Evolutionary conservation across 2,329 filamentous ascomycete species (phyloP).

Genomic region (Clonostachys byssicola): DNA sequence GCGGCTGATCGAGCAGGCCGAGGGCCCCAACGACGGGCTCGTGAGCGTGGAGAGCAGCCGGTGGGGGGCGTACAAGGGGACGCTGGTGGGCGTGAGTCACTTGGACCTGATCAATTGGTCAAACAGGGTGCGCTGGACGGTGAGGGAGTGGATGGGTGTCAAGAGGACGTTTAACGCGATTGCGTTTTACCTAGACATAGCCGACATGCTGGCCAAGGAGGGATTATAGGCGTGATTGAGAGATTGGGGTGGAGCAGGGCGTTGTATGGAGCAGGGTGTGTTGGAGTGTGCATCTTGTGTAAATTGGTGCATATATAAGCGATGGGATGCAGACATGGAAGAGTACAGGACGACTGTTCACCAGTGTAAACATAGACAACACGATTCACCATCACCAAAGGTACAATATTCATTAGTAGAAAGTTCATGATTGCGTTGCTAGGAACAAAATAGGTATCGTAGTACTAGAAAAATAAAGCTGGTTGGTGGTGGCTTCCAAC

Average conservation of each 20-base stretch:
- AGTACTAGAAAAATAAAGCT: too few relatives aligned
- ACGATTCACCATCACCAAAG: too few relatives aligned
- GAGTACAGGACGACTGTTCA: too few relatives aligned
- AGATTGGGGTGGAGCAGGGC: neutral
- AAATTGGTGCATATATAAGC: too few relatives aligned
- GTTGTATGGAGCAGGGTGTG: too few relatives aligned
- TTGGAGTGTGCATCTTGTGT: too few relatives aligned
- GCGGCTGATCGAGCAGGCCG: conserved; percentile 39
- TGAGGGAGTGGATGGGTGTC: conserved; percentile 47
- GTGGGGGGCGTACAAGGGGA: conserved; percentile 63
- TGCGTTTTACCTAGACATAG: conserved; percentile 63
- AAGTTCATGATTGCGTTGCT: too few relatives aligned
- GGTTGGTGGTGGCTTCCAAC: too few relatives aligned
- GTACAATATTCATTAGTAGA: too few relatives aligned
- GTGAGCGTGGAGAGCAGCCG: conserved; percentile 60
- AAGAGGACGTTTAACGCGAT: conserved; percentile 61
- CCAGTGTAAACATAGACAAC: too few relatives aligned
- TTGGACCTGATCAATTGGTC: conserved; percentile 67
- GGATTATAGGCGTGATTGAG: conserved; percentile 27
- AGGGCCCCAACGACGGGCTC: conserved; percentile 63
- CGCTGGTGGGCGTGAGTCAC: conserved; percentile 57
- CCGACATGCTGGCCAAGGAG: conserved; percentile 69
- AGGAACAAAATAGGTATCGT: too few relatives aligned
- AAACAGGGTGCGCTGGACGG: conserved; percentile 51
- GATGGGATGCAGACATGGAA: too few relatives aligned